phyloP scores from a whole-genome alignment of 768 basidiomycete genomes.

The Leccinum imitatum region DNA sequence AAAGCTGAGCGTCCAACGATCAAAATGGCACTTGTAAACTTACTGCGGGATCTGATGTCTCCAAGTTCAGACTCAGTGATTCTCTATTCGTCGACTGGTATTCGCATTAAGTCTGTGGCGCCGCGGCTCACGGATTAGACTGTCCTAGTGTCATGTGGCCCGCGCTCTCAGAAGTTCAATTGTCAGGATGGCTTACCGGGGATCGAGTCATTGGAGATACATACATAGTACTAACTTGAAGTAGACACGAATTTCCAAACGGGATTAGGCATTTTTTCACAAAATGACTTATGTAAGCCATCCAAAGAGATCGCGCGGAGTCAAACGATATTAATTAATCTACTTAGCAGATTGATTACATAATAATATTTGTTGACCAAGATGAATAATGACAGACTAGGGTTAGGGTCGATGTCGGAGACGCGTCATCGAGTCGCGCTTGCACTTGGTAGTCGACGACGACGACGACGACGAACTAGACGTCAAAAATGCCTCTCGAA shows the following conservation, averaged over 20 bases:
- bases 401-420: slow-evolving; percentile 23
- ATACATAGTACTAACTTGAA: too few relatives aligned
- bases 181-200: too few relatives aligned
- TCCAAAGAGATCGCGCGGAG: too few relatives aligned
- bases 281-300: too few relatives aligned
- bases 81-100: background rate
- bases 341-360: background rate
- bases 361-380: background rate
- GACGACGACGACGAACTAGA: slow-evolving; percentile 10
- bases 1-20: background rate
- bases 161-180: too few relatives aligned
- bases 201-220: too few relatives aligned
- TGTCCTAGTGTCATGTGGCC: background rate
- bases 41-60: background rate
- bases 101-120: background rate
- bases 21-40: background rate
- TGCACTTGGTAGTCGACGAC: slow-evolving; percentile 6
- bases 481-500: slow-evolving; percentile 84
- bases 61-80: background rate
- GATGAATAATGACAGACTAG: slow-evolving; percentile 3
- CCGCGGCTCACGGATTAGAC: background rate
- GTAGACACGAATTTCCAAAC: too few relatives aligned
- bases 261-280: too few relatives aligned
- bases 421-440: slow-evolving; percentile 28
- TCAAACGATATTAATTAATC: too few relatives aligned